A percentile compares a stretch with the other conserved stretches of the same genome.
These are phyloP conservation scores for Trifolium fragiferum DNA, from an alignment of 306 rosid genomes.

Conservation along the genomic window DNA sequence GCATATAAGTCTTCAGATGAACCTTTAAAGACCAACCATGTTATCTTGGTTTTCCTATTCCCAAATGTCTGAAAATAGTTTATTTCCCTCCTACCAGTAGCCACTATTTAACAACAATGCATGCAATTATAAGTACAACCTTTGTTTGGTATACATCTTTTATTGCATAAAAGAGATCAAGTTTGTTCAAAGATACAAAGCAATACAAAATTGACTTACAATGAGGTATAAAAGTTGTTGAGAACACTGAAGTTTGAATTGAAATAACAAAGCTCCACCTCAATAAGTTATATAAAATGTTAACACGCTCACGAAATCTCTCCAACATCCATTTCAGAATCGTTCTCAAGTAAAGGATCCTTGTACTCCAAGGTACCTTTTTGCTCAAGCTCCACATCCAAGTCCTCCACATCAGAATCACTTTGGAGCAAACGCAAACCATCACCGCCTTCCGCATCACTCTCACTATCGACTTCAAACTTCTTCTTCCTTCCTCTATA, in stretches of 20 bases:
- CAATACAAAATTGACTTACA: slow-evolving; percentile 28
- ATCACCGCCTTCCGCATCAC: slow-evolving; percentile 59
- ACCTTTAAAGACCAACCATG: neutral
- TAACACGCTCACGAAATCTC: slow-evolving; percentile 51
- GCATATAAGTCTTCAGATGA: neutral
- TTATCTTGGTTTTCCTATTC: slow-evolving; percentile 16
- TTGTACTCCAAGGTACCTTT: slow-evolving; percentile 43
- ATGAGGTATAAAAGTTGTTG: slow-evolving; percentile 2
- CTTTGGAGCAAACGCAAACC: slow-evolving; percentile 37
- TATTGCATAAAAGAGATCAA: neutral
- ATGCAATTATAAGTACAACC: neutral
- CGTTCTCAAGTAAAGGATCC: slow-evolving; percentile 44
- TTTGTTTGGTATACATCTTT: slow-evolving; percentile 10
- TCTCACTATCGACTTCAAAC: slow-evolving; percentile 48
- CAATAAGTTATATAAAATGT: neutral
- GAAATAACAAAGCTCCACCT: slow-evolving; percentile 8
- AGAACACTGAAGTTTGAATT: slow-evolving; percentile 29
- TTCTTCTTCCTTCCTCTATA: slow-evolving; percentile 73
- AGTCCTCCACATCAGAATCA: slow-evolving; percentile 54
- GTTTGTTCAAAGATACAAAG: slow-evolving; percentile 19
- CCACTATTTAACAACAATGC: slow-evolving; percentile 1
- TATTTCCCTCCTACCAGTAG: slow-evolving; percentile 1
- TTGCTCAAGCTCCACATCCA: slow-evolving; percentile 48
- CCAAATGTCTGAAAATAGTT: neutral
- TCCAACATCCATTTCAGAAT: slow-evolving; percentile 65